Base-by-base conservation (phyloP, 192 early-diverging fungal species). In the Helicostylum pulchrum region DNA sequence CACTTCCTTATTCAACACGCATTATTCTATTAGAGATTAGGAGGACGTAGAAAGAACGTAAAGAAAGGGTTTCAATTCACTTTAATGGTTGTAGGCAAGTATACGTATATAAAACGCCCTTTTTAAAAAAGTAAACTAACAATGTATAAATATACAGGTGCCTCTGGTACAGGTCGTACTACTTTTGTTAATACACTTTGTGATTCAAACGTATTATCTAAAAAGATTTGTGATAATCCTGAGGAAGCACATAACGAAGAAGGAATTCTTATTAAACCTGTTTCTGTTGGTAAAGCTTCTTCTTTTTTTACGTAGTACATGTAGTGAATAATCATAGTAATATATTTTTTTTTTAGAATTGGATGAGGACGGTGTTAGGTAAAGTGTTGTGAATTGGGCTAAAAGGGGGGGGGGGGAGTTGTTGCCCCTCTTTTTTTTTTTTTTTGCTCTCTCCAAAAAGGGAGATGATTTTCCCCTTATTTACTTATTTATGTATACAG, bases 101-200 rank as follows among this genome's bases (percentile, higher is more conserved):
- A 19, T 15, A 32, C 17, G 0, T 23, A 20, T 8, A n/a, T 26
- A 50, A 31, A 17, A 59, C 9, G 7, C 2, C 9, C 32, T 34
- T 43, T 30, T 14, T 45, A 17, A 43, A 62, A 21, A 63, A 31
- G 44, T 8, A 63, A 53, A 26, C 50, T 10, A 53, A 48, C 46
- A 36, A n/a, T 20, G 17, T 39, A 51, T 46, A 26, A 14, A 30
- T n/a, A n/a, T n/a, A n/a, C 64, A 92, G 92, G 93, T 62, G 87
- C 91, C 43, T 93, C 96, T 12, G 97, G 97, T 42, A 85, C 95
- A 21, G 97, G 97, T n/a, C 94, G 96, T 63, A 93, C 95, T 51
- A 99, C 97, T 44, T 98, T 99, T 82, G 87, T 98, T 53, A 99
- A 99, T 84, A 97, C 97, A 8, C 83, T 99, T 39, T 99, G 96